Conservation (phyloP, 371 early-diverging fungal species). For the Mucor piriformis region DNA sequence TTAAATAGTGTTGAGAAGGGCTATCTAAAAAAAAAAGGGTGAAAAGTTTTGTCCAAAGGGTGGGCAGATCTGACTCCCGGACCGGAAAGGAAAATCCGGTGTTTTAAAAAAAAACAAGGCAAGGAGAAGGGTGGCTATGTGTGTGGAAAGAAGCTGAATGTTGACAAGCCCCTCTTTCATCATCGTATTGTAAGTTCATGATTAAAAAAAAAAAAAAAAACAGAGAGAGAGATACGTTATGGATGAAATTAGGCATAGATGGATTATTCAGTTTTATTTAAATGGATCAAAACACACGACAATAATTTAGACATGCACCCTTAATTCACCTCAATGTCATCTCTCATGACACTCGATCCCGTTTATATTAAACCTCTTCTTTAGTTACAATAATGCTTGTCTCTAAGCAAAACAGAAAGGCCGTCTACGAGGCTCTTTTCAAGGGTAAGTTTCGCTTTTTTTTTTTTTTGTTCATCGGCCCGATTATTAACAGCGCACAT, state of each 20-base stretch:
- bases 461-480: not conserved
- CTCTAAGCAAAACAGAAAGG: conserved; percentile 92
- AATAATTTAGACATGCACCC: not conserved
- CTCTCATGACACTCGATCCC: not conserved
- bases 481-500: not conserved
- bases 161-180: conserved; percentile 37
- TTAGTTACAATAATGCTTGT: conserved; percentile 81
- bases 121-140: conserved; percentile 2
- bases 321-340: not conserved
- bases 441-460: conserved; percentile 57
- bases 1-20: not conserved
- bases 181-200: conserved; percentile 37
- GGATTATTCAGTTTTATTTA: not conserved
- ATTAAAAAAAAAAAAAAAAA: conserved; percentile 3
- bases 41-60: not conserved
- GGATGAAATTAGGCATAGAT: conserved; percentile 19
- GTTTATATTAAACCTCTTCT: not conserved
- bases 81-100: not conserved
- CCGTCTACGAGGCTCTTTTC: conserved; percentile 90
- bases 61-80: not conserved
- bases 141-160: conserved; percentile 8
- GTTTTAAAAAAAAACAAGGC: too few relatives aligned
- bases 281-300: not conserved
- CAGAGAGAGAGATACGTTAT: not conserved
- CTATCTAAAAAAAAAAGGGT: not conserved